Conservation (phyloP, 139 green algal species). For the Chlorella sp. region DNA sequence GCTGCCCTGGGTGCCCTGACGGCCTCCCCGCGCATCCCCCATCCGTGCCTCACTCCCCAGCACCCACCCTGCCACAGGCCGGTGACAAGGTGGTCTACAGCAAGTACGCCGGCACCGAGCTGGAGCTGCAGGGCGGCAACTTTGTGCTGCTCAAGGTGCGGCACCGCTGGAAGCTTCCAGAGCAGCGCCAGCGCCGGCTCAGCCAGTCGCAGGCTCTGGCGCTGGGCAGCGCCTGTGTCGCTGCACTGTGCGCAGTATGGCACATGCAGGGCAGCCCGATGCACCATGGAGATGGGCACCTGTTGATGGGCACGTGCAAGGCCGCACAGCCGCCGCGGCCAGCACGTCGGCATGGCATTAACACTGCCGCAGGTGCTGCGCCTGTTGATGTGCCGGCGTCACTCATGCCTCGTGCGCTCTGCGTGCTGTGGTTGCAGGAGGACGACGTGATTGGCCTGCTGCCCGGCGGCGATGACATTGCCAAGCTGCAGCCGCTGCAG, state of each 20-base stretch:
- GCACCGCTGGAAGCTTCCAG: slow-evolving; percentile 14
- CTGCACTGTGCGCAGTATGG: neutral
- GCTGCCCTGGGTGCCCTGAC: neutral
- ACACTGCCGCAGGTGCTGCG: too few species aligned
- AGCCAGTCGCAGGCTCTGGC: too few species aligned
- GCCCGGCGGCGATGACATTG: slow-evolving; percentile 55
- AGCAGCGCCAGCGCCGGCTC: neutral
- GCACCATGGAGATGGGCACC: too few species aligned
- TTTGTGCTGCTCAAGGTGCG: slow-evolving; percentile 93
- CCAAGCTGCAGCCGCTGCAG: slow-evolving; percentile 64
- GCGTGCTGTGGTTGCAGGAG: slow-evolving; percentile 42
- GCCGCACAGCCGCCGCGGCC: too few species aligned
- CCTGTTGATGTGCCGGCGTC: too few species aligned
- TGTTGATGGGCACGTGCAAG: too few species aligned
- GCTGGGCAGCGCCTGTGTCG: neutral
- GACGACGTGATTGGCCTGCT: slow-evolving; percentile 75
- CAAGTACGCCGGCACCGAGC: slow-evolving; percentile 95
- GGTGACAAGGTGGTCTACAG: slow-evolving; percentile 95
- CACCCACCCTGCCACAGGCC: slow-evolving; percentile 36
- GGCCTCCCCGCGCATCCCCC: too few species aligned
- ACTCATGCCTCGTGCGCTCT: too few species aligned
- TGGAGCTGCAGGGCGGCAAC: slow-evolving; percentile 76
- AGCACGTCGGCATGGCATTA: too few species aligned
- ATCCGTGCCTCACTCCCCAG: neutral
- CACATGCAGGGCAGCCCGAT: too few species aligned